Conservation (phyloP, 2,329 filamentous ascomycete species). For the Colletotrichum tropicale region DNA sequence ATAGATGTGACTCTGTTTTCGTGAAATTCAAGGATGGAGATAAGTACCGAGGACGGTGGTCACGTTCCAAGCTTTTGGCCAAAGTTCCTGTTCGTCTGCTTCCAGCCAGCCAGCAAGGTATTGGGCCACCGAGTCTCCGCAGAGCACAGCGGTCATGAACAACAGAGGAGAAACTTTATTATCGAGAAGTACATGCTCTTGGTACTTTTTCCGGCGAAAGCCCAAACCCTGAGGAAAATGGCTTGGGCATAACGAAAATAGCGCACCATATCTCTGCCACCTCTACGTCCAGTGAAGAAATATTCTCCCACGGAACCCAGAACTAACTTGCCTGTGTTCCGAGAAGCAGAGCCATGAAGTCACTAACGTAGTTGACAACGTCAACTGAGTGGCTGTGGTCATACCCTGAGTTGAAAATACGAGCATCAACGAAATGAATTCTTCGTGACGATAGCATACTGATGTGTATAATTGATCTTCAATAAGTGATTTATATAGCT, state of each 20-base stretch:
- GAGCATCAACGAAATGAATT: background rate
- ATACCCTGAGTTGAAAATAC: background rate
- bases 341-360: background rate
- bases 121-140: background rate
- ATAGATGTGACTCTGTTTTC: background rate
- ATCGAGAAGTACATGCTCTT: background rate
- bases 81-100: background rate
- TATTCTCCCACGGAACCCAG: background rate
- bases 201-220: background rate
- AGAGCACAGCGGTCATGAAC: background rate
- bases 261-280: background rate
- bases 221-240: background rate
- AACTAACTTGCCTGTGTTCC: background rate
- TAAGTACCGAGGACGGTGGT: background rate
- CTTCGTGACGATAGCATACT: background rate
- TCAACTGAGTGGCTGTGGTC: fast-evolving
- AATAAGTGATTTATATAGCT: background rate
- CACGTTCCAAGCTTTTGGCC: background rate
- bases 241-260: background rate
- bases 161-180: background rate
- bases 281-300: background rate
- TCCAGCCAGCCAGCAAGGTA: background rate
- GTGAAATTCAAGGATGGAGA: fast-evolving
- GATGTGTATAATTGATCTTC: fast-evolving
- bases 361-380: fast-evolving